Evolutionary conservation across 176 grass and related monocot species (phyloP).

Genomic region (Avena eriantha): DNA sequence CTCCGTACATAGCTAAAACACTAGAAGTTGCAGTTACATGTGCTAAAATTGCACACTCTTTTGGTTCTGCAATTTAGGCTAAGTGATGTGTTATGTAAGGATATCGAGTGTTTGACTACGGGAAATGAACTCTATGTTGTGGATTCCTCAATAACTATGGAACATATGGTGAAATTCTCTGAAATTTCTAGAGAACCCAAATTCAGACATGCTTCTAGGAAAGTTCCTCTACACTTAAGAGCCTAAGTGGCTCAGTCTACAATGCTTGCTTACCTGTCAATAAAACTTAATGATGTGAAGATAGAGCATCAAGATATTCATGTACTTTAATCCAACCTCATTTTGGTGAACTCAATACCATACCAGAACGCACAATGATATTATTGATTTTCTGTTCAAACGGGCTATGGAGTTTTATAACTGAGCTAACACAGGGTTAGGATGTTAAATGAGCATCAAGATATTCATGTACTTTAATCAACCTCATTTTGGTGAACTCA

Average conservation of each 20-base stretch:
- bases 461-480: conserved; percentile 2
- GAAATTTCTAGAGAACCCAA: too few species aligned
- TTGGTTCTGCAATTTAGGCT: background rate
- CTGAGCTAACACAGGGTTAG: background rate
- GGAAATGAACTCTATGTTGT: background rate
- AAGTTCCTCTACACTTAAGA: too few species aligned
- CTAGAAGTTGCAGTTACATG: background rate
- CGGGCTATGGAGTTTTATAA: background rate
- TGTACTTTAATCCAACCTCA: background rate
- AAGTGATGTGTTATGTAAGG: background rate
- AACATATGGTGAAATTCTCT: background rate
- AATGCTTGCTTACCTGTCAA: too few species aligned
- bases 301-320: background rate
- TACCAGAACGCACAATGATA: background rate
- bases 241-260: too few species aligned
- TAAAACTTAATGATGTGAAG: background rate
- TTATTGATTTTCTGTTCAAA: background rate
- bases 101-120: background rate
- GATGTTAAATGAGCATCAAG: conserved; percentile 2
- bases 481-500: background rate
- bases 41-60: background rate
- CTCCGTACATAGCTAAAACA: background rate
- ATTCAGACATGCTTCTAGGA: too few species aligned
- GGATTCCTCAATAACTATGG: background rate
- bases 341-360: background rate